Base-by-base conservation (phyloP, 2,329 filamentous ascomycete genomes). In the Teratosphaeria nubilosa region DNA sequence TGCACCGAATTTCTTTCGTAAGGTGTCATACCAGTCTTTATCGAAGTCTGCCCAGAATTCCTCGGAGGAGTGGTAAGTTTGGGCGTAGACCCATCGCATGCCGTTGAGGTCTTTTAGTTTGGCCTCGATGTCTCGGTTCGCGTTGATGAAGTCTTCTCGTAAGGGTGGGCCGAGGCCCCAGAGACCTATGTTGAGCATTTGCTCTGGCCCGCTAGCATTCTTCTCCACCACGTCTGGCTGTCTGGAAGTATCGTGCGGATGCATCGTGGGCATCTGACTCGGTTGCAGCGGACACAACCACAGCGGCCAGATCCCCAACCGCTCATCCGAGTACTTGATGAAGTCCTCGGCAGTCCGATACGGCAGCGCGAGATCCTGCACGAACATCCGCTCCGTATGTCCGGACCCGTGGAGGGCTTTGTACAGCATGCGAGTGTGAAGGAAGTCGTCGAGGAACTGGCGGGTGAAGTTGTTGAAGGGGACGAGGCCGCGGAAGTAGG, bases 21-120 rank as follows among this genome's bases (percentile, higher is more conserved):
- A 71, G 2, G 67, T 69, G 51, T 86, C 80, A 61, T 88, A 87
- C 66, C 81, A 81, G 7, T 73, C 64, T 41, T 77, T 75, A 66
- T 86, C 80, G 60, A 87, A 88, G 56, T 82, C 77, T 10, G 74
- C 69, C 85, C 86, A 88, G 68, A 89, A 89, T 62, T 88, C 86
- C 0, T 81, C 78, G 67, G 86, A 81, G 2, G 78, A 81, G 69
- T 87, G 87, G 70, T 85, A 88, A 0, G 83, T 82, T 58, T 88
- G 85, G 0, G 85, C 84, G 62, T 89, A 89, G 1, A 89, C 72
- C 76, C 84, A 87, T 71, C 88, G 88, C 75, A 83, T 84, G 5
- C 86, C 86, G 2, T 80, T 77, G 6, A 86, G 75, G 27, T 81
- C 78, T 9, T 77, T 76, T 0, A 87, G 76, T 57, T 80, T 82